Evolutionary conservation across 2,329 filamentous ascomycete genomes (phyloP).

Genomic region (Hypoxylon sp.): DNA sequence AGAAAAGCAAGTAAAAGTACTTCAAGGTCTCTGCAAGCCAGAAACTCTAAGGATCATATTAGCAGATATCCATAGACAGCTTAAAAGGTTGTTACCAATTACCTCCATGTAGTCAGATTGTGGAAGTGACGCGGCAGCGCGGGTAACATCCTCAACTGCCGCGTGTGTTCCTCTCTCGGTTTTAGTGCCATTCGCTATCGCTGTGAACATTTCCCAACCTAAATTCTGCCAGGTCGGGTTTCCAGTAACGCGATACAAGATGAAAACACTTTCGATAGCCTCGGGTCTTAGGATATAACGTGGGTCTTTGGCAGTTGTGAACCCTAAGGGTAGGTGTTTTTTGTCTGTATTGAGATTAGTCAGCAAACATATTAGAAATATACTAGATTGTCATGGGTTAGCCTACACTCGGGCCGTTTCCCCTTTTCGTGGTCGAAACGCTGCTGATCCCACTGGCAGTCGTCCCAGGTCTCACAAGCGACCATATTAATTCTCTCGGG

Average conservation of each 20-base stretch:
- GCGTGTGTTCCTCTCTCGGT: conserved; percentile 50
- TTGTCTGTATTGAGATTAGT: conserved; percentile 46
- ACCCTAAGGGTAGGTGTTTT: conserved; percentile 63
- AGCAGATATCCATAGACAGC: not conserved
- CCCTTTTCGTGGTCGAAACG: conserved; percentile 44
- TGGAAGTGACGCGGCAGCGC: conserved; percentile 59
- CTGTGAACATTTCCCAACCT: conserved; percentile 54
- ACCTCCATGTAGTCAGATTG: conserved; percentile 62
- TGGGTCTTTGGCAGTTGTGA: conserved; percentile 66
- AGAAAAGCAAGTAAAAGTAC: conserved; percentile 54
- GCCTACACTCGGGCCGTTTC: conserved; percentile 49
- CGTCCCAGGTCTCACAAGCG: conserved; percentile 57
- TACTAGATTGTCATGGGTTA: not conserved
- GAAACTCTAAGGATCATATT: conserved; percentile 61
- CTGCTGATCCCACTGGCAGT: conserved; percentile 52
- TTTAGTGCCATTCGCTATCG: conserved; percentile 50
- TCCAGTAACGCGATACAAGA: conserved; percentile 55
- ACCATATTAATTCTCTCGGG: conserved; percentile 71
- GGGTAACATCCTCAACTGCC: conserved; percentile 59
- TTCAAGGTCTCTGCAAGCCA: conserved; percentile 77
- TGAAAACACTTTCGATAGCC: conserved; percentile 55
- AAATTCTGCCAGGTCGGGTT: conserved; percentile 49
- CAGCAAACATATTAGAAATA: not conserved
- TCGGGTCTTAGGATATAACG: conserved; percentile 55
- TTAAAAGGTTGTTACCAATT: not conserved